A percentile compares a stretch with the other conserved stretches of the same genome.
Conservation (phyloP, 75 land plant species). For the Cupressus sempervirens region DNA sequence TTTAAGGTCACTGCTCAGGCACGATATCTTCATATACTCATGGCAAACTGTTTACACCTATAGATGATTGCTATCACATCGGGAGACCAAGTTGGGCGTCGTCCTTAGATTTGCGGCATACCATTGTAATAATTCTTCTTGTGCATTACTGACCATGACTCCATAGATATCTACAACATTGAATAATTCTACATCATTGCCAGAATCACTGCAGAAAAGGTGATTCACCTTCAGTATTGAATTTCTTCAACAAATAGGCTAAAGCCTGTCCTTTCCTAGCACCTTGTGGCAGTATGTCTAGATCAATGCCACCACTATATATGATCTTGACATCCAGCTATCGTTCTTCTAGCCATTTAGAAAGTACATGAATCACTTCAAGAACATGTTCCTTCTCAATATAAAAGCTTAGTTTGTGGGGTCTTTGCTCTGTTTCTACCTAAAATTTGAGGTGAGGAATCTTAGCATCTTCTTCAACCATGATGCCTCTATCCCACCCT, state of each 20-base stretch:
- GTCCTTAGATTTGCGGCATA: conserved; percentile 63
- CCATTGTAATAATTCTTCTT: conserved; percentile 91
- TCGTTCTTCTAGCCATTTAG: conserved; percentile 34
- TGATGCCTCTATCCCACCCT: conserved; percentile 76
- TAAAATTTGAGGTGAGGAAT: conserved; percentile 59
- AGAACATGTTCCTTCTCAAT: conserved; percentile 67
- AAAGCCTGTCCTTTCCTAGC: conserved; percentile 99
- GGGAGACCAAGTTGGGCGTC: no score
- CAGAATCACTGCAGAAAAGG: conserved; percentile 96
- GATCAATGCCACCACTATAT: conserved; percentile 91
- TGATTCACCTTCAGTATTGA: conserved; percentile 56
- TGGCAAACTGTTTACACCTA: no score
- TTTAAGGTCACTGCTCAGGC: no score
- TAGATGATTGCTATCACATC: no score
- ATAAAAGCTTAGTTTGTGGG: conserved; percentile 96
- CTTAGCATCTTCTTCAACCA: conserved; percentile 71
- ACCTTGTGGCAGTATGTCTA: conserved; percentile 88
- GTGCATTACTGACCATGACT: conserved; percentile 96
- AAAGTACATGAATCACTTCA: conserved; percentile 55
- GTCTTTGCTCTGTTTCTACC: conserved; percentile 92
- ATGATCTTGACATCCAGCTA: conserved; percentile 91
- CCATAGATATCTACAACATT: conserved; percentile 89
- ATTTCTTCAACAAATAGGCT: conserved; percentile 79
- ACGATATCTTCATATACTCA: no score
- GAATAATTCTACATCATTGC: conserved; percentile 95